Evolutionary conservation across 805 yeast genomes (phyloP).

Genomic region (Diddensiella caesifluorescens): DNA sequence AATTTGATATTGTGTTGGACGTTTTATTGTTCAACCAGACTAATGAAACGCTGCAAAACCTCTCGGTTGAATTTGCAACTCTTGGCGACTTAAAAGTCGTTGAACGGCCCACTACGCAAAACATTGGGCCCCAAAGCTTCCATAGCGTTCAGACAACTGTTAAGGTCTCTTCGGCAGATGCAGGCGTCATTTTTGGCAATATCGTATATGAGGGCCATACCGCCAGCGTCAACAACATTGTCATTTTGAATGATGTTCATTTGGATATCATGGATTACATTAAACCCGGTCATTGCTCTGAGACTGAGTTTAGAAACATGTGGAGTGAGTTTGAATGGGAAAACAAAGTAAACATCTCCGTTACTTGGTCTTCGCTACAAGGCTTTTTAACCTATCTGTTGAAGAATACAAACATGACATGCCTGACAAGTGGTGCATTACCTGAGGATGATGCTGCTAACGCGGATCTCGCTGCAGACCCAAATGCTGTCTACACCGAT

Average conservation of each 20-base stretch:
- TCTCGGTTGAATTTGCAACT: conserved; percentile 92
- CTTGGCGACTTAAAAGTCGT: conserved; percentile 93
- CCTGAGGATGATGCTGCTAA: conserved; percentile 58
- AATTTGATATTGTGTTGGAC: conserved; percentile 91
- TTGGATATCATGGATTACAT: conserved; percentile 97
- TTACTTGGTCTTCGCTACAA: conserved; percentile 54
- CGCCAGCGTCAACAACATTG: conserved; percentile 82
- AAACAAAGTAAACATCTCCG: conserved; percentile 78
- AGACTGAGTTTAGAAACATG: conserved; percentile 88
- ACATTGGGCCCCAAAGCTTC: conserved; percentile 97
- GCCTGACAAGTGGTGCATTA: conserved; percentile 89
- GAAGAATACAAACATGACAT: conserved; percentile 86
- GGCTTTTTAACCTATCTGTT: conserved; percentile 72
- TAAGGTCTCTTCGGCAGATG: conserved; percentile 94
- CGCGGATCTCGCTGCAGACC: conserved; percentile 14
- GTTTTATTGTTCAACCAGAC: conserved; percentile 95
- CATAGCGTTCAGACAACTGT: conserved; percentile 82
- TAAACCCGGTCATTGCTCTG: conserved; percentile 88
- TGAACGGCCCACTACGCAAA: conserved; percentile 83
- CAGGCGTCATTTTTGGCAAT: conserved; percentile 97
- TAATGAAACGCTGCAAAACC: conserved; percentile 72
- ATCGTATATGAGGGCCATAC: conserved; percentile 95
- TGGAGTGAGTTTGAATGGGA: conserved; percentile 99
- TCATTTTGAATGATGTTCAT: conserved; percentile 88
- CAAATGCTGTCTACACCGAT: conserved; percentile 28